A percentile compares a stretch with the other conserved stretches of the same genome.
Evolutionary conservation across 352 stramenopile genomes (phyloP).

Genomic region (Globisporangium polare): DNA sequence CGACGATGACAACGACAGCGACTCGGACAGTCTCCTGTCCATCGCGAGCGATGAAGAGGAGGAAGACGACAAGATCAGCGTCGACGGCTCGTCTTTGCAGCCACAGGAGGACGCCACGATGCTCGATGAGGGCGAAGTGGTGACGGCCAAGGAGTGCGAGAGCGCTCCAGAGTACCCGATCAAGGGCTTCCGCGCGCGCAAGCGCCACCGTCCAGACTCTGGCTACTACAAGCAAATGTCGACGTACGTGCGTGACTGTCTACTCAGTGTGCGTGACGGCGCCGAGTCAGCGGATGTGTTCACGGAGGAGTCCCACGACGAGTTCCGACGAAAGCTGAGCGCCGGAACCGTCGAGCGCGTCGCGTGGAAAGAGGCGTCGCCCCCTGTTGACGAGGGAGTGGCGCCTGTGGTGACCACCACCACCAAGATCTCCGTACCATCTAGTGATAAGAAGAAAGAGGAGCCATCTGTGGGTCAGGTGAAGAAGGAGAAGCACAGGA

Average conservation of each 20-base stretch:
- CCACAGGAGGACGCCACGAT: slow-evolving; percentile 5
- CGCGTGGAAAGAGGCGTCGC: slow-evolving; percentile 57
- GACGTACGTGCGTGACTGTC: slow-evolving; percentile 75
- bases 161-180: slow-evolving; percentile 45
- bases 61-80: slow-evolving; percentile 36
- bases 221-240: slow-evolving; percentile 85
- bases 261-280: slow-evolving; percentile 72
- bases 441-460: slow-evolving; percentile 15
- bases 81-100: background rate
- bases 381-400: slow-evolving; percentile 18
- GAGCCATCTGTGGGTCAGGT: slow-evolving; percentile 9
- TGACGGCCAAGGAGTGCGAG: slow-evolving; percentile 11
- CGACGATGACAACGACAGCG: slow-evolving; percentile 32
- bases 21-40: slow-evolving; percentile 72
- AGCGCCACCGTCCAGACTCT: slow-evolving; percentile 78
- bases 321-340: slow-evolving; percentile 69
- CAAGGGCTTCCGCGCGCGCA: slow-evolving; percentile 66
- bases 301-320: slow-evolving; percentile 52
- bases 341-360: slow-evolving; percentile 68
- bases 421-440: slow-evolving; percentile 16
- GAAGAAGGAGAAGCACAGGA: slow-evolving; percentile 25
- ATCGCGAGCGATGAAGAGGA: slow-evolving; percentile 64
- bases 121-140: slow-evolving; percentile 12
- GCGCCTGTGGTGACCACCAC: slow-evolving; percentile 7
- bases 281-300: slow-evolving; percentile 39